Evolutionary conservation across 176 grass and related monocot genomes (phyloP).

Genomic region (Phragmites australis): DNA sequence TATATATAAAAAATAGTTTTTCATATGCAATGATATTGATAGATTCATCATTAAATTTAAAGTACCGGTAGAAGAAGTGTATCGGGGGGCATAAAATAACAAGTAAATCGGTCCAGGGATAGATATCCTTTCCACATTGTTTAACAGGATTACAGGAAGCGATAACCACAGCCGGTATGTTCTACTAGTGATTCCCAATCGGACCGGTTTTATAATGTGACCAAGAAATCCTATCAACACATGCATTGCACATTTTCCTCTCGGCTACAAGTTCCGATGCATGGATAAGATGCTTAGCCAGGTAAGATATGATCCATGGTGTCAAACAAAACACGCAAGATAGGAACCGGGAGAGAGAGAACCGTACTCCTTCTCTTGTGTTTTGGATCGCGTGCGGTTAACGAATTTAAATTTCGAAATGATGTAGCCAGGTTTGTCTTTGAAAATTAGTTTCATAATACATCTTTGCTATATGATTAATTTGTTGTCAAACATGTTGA

Average conservation of each 20-base stretch:
- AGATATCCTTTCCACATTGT: neutral
- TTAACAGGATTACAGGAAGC: neutral
- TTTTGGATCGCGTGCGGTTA: no score
- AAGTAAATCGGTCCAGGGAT: no score
- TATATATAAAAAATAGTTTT: neutral
- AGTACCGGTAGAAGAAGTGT: no score
- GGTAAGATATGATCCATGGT: neutral
- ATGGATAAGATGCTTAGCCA: slow-evolving; percentile 48
- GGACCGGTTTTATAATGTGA: neutral
- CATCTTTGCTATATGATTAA: no score
- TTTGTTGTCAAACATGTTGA: no score
- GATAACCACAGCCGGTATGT: neutral
- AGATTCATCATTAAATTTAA: neutral
- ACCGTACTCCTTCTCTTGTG: no score
- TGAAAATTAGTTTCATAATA: no score
- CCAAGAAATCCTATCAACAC: slow-evolving; percentile 35
- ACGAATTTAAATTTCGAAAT: no score
- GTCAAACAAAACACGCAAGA: slow-evolving; percentile 7
- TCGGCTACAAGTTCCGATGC: slow-evolving; percentile 55
- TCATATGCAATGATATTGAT: neutral
- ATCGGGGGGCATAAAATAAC: no score
- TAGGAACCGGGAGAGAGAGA: slow-evolving; percentile 23
- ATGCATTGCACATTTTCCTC: slow-evolving; percentile 56
- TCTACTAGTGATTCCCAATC: neutral
- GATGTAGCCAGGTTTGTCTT: no score